Percentiles rank a stretch among this genome's conserved stretches.
Evolutionary conservation across 805 yeast species (phyloP).

Genomic region (Saitoella complicata): DNA sequence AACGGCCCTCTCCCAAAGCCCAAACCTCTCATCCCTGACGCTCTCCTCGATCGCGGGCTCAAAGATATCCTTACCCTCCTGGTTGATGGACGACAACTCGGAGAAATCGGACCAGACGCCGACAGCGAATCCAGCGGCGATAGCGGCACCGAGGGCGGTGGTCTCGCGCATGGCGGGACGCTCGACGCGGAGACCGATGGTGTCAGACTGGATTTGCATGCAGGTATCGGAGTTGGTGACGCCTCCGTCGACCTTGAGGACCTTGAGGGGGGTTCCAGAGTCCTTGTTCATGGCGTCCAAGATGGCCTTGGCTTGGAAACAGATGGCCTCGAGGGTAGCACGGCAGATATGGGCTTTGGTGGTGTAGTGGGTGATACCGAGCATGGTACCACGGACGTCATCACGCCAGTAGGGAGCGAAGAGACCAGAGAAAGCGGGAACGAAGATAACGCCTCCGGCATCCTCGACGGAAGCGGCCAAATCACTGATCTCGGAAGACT

Average conservation of each 20-base stretch:
- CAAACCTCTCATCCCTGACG: constrained; percentile 47
- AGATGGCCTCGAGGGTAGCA: constrained; percentile 89
- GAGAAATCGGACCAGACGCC: constrained; percentile 57
- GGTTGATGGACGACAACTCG: constrained; percentile 33
- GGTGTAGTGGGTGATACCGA: constrained; percentile 88
- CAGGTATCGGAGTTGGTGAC: constrained; percentile 83
- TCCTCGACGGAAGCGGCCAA: constrained; percentile 66
- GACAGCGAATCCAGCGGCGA: constrained; percentile 77
- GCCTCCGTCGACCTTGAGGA: constrained; percentile 73
- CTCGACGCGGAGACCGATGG: constrained; percentile 70
- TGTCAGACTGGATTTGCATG: constrained; percentile 86
- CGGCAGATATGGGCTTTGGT: constrained; percentile 82
- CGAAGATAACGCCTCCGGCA: constrained; percentile 84
- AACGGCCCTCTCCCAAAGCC: constrained; percentile 73
- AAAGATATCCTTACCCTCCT: constrained; percentile 18
- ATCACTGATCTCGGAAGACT: constrained; percentile 79
- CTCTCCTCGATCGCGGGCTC: constrained; percentile 22
- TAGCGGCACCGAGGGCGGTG: constrained; percentile 91
- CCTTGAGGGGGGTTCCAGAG: constrained; percentile 42
- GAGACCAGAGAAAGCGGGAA: constrained; percentile 86
- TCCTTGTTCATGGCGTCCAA: constrained; percentile 79
- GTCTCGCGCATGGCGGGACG: constrained; percentile 77
- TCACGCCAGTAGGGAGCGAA: constrained; percentile 96
- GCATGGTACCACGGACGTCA: constrained; percentile 79
- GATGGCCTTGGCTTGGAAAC: constrained; percentile 84